Base-by-base conservation (phyloP, 768 basidiomycete species). In the Phylloporus sp. region DNA sequence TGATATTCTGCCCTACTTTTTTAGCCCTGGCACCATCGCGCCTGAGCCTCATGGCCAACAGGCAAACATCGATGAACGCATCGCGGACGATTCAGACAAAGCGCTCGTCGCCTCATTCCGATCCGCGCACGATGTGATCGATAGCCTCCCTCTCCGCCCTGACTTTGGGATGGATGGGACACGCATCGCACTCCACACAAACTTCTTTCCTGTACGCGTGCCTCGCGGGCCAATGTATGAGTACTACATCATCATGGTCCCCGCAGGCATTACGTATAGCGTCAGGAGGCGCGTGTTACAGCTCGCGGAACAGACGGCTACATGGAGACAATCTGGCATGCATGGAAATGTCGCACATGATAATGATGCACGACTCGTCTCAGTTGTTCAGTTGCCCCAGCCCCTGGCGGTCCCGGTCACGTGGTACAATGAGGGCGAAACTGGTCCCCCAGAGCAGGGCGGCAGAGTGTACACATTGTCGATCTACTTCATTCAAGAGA, bases 131-230 rank as follows among this genome's bases (percentile, higher is more conserved):
- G 16, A 7, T n/a, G 13, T 24, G 24, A 10, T n/a, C n/a, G 16
- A 9, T n/a, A 4, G 31, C 9, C 8, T 22, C 2, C 29, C 43
- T n/a, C 22, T 23, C 15, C 32, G 31, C 22, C 45, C 31, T 5
- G 32, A 23, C 32, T 34, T 45, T 45, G 77, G 78, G 13, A 72
- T 62, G 0, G 56, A 53, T 9, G 77, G 77, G 31, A 62, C 39
- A 8, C 45, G 59, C 18, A 69, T 78, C 61, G 71, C 70, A 45
- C 64, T 79, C 16, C 73, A 77, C n/a, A 66, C 76, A 4, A 79
- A 79, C 47, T 76, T 76, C 64, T 77, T 79, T 59, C 69, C 76
- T 2, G 57, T 79, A 18, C 63, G 56, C 9, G 59, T 76, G 20
- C 73, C 75, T 0, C 71, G 70, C 49, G 69, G 66, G 5, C 68